phyloP scores from a whole-genome alignment of 2,329 filamentous ascomycete species.

The Thelonectria rubi region DNA sequence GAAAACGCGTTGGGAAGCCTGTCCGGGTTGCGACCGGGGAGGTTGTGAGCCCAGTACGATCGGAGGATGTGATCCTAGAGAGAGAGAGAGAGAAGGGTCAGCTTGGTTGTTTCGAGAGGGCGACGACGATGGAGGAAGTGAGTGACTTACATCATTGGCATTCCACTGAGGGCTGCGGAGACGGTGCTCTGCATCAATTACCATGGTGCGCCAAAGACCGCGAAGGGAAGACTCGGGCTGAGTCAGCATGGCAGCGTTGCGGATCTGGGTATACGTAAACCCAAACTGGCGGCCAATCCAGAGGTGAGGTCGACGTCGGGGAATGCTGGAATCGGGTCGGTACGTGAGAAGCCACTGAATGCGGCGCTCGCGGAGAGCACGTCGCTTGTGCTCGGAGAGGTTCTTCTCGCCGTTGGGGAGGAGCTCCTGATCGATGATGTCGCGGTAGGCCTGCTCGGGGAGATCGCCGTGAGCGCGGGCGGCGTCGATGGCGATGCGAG shows the following conservation, averaged over 20 bases:
- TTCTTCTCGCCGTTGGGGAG: no score
- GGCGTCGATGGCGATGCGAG: no score
- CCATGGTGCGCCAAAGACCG: constrained; percentile 72
- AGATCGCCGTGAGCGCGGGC: no score
- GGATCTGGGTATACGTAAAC: background rate
- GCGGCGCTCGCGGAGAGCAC: background rate
- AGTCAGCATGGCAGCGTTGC: constrained; percentile 58
- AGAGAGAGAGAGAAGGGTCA: background rate
- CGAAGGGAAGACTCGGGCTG: constrained; percentile 79
- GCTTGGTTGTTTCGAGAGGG: background rate
- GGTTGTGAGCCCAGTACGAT: background rate
- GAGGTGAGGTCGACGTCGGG: background rate
- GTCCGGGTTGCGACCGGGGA: background rate
- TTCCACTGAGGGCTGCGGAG: constrained; percentile 74
- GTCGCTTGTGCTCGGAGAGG: background rate
- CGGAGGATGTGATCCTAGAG: background rate
- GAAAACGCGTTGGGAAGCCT: no score
- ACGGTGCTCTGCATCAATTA: constrained; percentile 68
- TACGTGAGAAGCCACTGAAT: background rate
- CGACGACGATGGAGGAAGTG: background rate
- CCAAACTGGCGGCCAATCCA: background rate
- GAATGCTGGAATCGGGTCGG: background rate
- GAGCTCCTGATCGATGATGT: background rate
- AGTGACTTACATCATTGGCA: constrained; percentile 66
- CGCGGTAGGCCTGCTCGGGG: no score